Evolutionary conservation across 371 early-diverging fungal genomes (phyloP).

Genomic region (Basidiobolus meristosporus): DNA sequence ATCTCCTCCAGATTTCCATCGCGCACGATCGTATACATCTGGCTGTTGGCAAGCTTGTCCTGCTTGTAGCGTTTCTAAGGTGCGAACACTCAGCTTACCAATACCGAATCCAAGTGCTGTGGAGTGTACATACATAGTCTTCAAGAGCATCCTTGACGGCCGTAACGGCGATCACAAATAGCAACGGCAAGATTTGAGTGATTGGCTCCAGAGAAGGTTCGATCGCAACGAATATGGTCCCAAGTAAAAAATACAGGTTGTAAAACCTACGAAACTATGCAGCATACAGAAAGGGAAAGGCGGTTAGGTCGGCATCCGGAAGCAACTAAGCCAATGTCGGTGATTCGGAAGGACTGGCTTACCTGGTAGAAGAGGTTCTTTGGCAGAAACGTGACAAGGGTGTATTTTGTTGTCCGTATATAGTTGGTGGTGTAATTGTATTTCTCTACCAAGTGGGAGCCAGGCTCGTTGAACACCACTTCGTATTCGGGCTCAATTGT

Average conservation of each 20-base stretch:
- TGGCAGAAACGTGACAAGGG: constrained; percentile 64
- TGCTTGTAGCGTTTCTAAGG: constrained; percentile 13
- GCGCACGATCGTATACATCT: constrained; percentile 8
- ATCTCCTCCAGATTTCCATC: constrained; percentile 8
- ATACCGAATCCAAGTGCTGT: too few relatives aligned
- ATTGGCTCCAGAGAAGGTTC: constrained; percentile 33
- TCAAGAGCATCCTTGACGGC: constrained; percentile 74
- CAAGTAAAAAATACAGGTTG: constrained; percentile 61
- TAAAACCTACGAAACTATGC: constrained; percentile 46
- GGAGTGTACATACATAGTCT: constrained; percentile 42
- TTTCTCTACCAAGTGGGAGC: too few relatives aligned
- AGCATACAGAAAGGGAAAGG: constrained; percentile 58
- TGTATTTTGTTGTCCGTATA: constrained; percentile 75
- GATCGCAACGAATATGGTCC: constrained; percentile 48
- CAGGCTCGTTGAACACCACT: too few relatives aligned
- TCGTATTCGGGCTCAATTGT: too few relatives aligned
- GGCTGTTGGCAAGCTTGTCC: constrained; percentile 12
- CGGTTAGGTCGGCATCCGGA: too few relatives aligned
- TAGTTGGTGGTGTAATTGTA: constrained; percentile 16
- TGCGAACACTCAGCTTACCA: too few relatives aligned
- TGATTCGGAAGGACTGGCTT: too few relatives aligned
- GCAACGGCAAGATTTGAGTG: constrained; percentile 55
- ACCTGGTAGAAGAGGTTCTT: constrained; percentile 81
- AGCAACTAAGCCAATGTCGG: too few relatives aligned
- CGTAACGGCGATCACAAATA: constrained; percentile 48